Evolutionary conservation across 768 basidiomycete genomes (phyloP).

Genomic region (Favolaschia claudopus): DNA sequence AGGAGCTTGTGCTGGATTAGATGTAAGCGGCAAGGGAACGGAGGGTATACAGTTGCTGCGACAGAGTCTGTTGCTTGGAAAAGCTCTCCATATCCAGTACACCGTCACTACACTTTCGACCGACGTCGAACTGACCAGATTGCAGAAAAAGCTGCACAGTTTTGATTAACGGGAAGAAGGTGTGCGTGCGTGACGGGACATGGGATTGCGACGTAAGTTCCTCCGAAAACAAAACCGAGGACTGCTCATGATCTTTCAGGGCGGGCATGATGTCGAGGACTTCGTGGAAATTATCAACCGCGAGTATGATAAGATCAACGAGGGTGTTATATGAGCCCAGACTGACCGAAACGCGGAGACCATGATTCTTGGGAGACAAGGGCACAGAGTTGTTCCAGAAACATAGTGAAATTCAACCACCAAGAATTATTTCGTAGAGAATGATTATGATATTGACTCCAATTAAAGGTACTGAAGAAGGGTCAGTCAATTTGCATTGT

Average conservation of each 20-base stretch:
- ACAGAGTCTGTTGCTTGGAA: constrained; percentile 58
- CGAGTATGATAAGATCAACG: constrained; percentile 74
- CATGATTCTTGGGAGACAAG: too few species aligned
- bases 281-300: constrained; percentile 81
- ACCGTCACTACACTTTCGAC: constrained; percentile 17
- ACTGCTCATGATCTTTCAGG: constrained; percentile 46
- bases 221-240: not conserved
- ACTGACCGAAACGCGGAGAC: constrained; percentile 5
- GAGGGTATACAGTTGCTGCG: constrained; percentile 74
- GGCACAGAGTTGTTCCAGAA: too few species aligned
- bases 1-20: constrained; percentile 65
- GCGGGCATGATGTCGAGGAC: constrained; percentile 76
- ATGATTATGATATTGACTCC: constrained; percentile 87
- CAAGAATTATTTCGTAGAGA: constrained; percentile 82
- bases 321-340: constrained; percentile 3
- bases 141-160: constrained; percentile 88
- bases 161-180: constrained; percentile 69
- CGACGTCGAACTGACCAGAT: constrained; percentile 12
- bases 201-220: constrained; percentile 80
- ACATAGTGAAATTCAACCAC: constrained; percentile 38
- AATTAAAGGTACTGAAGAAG: constrained; percentile 84
- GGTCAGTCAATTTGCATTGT: not conserved
- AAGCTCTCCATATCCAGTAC: constrained; percentile 64
- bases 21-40: constrained; percentile 65
- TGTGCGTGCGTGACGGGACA: constrained; percentile 78